Evolutionary conservation across 441 rosid species (phyloP), one percentile per base, ranked within the genome.

Genomic region (Erysimum cheiri): DNA sequence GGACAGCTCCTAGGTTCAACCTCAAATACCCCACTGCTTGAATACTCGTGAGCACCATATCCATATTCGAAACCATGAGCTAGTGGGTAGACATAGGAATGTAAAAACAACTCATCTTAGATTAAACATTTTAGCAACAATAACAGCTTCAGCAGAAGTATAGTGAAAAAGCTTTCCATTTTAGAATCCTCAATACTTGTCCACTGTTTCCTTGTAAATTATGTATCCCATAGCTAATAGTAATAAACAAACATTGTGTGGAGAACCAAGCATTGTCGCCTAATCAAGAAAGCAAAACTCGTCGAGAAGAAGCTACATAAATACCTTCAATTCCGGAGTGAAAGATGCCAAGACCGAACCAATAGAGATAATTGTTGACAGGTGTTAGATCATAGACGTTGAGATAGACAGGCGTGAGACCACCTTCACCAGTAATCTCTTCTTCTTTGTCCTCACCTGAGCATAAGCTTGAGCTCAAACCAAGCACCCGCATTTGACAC

Each of bases 1-100:
- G 99, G 99, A 83, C 97, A 96, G 80, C 88, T 88, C 83, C 60
- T 88, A 69, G 99, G 99, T 75, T 96, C 96, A 81, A 91, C 96
- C 80, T 96, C 97, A 75, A 92, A 96, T 19, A 96, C 90, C 10
- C 99, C 99, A 47, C 98, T 96, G 77, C 83, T 68, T 14, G 93
- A 62, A 61, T 81, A 89, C 68, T 96, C 98, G 15, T 96, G 99
- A 60, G 99, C 99, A 36, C 99, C 98, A 79, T 85, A 96, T 12
- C 96, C 97, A 78, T 85, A 96, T 76, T 96, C 99, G 76, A 89
- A 76, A 55, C 90, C 97, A 63, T 96, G 93, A 59, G 83, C 99
- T 92, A 40, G 53, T 28, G 39, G 55, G 32, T 37, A 59, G 31
- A 46, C 56, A 68, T 24, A 46, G 3, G 8, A n/a, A 59, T 4